Conservation (phyloP, 202 grass and related monocot genomes). For the Setaria italica region DNA sequence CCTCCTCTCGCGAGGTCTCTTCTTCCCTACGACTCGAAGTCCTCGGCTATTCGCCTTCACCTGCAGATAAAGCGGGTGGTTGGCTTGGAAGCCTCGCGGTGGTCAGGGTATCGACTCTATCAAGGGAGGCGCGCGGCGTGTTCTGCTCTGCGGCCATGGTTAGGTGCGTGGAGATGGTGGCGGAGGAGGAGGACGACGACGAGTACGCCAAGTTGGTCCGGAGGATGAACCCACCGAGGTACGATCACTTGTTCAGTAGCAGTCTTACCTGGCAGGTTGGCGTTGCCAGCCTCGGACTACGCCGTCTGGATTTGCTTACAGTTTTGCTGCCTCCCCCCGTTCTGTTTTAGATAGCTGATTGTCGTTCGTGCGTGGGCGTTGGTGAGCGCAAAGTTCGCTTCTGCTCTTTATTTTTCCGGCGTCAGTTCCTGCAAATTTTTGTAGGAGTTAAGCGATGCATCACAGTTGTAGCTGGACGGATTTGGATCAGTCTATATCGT, state of each 20-base stretch:
- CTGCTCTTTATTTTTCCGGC: background rate
- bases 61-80: background rate
- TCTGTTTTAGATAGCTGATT: background rate
- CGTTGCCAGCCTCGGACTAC: background rate
- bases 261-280: too few species aligned
- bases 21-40: background rate
- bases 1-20: background rate
- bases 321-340: background rate
- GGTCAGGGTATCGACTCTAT: background rate
- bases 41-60: background rate
- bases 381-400: background rate
- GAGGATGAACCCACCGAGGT: slow-evolving; percentile 87
- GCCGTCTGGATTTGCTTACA: background rate
- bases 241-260: background rate
- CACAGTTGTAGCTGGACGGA: background rate
- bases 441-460: background rate
- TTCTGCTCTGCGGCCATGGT: slow-evolving; percentile 18
- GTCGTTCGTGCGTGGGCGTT: too few species aligned
- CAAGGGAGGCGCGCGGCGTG: background rate
- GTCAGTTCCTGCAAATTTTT: background rate
- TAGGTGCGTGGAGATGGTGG: slow-evolving; percentile 13
- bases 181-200: slow-evolving; percentile 56
- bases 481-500: background rate
- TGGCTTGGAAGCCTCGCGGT: background rate
- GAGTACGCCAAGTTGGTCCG: slow-evolving; percentile 82